Base-by-base conservation (phyloP, 2,329 filamentous ascomycete species). In the Xylaria sp. region DNA sequence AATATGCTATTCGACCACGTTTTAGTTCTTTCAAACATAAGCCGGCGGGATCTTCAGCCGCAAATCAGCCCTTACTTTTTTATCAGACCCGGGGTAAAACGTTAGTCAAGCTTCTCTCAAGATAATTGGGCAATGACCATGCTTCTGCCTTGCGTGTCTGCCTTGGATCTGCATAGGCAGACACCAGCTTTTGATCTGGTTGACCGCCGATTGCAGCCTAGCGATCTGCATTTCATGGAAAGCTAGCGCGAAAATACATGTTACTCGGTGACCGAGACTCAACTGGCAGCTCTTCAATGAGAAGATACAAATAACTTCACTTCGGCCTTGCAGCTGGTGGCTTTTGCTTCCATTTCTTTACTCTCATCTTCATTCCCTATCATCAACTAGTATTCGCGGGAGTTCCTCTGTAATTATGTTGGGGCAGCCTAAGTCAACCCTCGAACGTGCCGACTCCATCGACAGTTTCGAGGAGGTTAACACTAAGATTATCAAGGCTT, bases 401-500 rank as follows among this genome's bases (percentile, higher is more conserved):
- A 45, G 23, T 23, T 23, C 41, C 9, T 34, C 28, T 20, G 34
- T 32, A n/a, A 65, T 46, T 57, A 65, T 65, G 63, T 41, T 43
- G 53, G 55, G 25, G 30, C 53, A 59, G 20, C 18, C 50, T 34
- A 52, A 59, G 34, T 15, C 60, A 30, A 48, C 60, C 12, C 60
- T 59, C 23, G 53, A 64, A 43, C 65, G 65, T 23, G 66, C 65
- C 60, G 71, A 70, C 66, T 79, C 78, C 9, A 75, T 66, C 10
- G 75, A 72, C 23, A 78, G 77, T 71, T 80, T 77, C 64, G 77
- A 80, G 63, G 77, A 79, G 23, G 72, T 80, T 46, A 70, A 68
- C 15, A 70, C 73, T 34, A 67, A 72, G 52, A 65, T 63, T 34
- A 59, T 60, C 45, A 67, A 60, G 55, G 55, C 65, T n/a, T 23